Conservation (phyloP, 805 yeast genomes). For the Zygosaccharomyces rouxii region DNA sequence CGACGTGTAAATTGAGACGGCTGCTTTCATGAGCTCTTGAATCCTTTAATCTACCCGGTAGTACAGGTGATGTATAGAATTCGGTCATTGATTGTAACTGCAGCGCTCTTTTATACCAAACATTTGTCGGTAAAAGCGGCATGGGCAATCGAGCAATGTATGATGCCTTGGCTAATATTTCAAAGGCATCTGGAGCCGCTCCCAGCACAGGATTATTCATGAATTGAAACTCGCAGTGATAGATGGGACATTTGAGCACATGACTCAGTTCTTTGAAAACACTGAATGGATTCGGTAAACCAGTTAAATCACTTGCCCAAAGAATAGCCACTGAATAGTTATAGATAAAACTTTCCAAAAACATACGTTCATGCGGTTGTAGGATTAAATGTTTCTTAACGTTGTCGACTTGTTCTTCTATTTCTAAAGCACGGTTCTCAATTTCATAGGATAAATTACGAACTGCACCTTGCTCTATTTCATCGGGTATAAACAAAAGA, state of each 20-base stretch:
- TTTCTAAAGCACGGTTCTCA: slow-evolving; percentile 10
- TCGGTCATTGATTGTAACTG: slow-evolving; percentile 11
- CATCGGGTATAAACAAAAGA: not conserved
- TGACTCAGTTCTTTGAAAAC: slow-evolving; percentile 36
- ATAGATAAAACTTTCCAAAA: slow-evolving; percentile 43
- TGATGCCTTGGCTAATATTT: slow-evolving; percentile 36
- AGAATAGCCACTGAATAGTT: slow-evolving; percentile 40
- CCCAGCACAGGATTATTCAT: slow-evolving; percentile 43
- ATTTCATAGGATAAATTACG: slow-evolving; percentile 15
- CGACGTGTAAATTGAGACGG: slow-evolving; percentile 13
- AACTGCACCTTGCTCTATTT: slow-evolving; percentile 2
- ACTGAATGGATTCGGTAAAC: slow-evolving; percentile 42
- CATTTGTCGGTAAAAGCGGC: slow-evolving; percentile 12
- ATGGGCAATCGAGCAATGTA: slow-evolving; percentile 27
- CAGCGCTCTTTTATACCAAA: slow-evolving; percentile 14
- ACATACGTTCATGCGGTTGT: slow-evolving; percentile 35
- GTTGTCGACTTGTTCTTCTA: slow-evolving; percentile 4
- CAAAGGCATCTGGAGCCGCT: slow-evolving; percentile 36
- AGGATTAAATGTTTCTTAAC: slow-evolving; percentile 5
- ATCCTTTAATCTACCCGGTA: slow-evolving; percentile 3
- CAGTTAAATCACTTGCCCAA: slow-evolving; percentile 33
- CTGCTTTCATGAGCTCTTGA: slow-evolving; percentile 8
- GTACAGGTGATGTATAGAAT: slow-evolving; percentile 15
- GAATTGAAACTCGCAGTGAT: slow-evolving; percentile 38
- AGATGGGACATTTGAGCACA: slow-evolving; percentile 36